Conservation (phyloP, 305 asterid genomes). For the Nicotiana rustica region DNA sequence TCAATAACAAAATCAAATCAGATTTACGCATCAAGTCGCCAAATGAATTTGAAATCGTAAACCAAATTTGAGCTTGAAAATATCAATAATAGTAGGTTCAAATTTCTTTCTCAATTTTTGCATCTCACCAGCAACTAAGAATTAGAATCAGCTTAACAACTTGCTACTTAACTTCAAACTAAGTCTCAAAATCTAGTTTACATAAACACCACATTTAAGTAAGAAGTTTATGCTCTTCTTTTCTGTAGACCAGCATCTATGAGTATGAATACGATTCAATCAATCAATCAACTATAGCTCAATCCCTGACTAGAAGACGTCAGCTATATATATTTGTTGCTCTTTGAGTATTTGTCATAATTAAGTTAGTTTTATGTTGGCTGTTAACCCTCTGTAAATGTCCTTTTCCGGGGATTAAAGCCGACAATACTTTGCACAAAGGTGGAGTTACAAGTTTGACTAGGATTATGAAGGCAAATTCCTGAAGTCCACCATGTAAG, state of each 20-base stretch:
- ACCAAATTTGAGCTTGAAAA: no score
- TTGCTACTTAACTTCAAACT: no score
- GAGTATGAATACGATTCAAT: not conserved
- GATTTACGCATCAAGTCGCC: no score
- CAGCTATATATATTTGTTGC: not conserved
- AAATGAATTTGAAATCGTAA: no score
- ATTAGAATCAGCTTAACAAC: no score
- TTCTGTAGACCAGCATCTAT: not conserved
- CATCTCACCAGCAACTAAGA: no score
- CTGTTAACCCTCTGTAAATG: not conserved
- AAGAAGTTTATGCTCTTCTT: no score
- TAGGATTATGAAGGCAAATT: not conserved
- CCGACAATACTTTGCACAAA: not conserved
- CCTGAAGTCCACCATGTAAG: no score
- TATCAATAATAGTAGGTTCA: no score
- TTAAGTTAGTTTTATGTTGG: not conserved
- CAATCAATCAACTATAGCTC: not conserved
- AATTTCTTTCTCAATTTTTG: no score
- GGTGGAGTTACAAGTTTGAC: slow-evolving; percentile 3
- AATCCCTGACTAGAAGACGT: not conserved
- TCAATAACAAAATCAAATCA: no score
- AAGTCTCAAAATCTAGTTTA: not conserved
- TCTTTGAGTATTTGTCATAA: not conserved
- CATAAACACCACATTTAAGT: not conserved
- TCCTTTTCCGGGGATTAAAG: not conserved